Evolutionary conservation across 1,139 yeast species (phyloP), one percentile per base, ranked within the genome.

Genomic region (Blastobotrys indianensis): DNA sequence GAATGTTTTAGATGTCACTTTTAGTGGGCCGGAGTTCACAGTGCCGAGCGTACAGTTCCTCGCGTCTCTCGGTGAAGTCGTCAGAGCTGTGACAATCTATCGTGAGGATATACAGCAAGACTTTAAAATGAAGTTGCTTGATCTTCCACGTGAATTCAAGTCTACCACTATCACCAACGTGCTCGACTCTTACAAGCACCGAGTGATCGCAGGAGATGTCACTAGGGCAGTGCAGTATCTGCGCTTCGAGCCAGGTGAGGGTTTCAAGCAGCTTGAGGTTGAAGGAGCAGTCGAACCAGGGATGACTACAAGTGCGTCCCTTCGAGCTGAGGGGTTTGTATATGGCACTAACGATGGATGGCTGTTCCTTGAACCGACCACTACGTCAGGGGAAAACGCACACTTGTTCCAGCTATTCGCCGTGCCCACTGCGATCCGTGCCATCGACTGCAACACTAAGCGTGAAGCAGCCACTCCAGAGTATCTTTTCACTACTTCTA

Each of bases 191-290:
- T 23, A 37, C 8, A 20, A 23, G 5, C 8, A 30, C 16, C 11
- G 23, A 2, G 44, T 47, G 12, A 36, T 40, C 2, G 28, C 38
- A 6, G 50, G 50, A 8, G 50, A 47, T 34, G 15, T 47, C 41
- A 13, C 44, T 8, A 39, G 47, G 4, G 50, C 47, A 9, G 39
- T 37, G 11, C 32, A 37, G n/a, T n/a, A 20, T 2, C 11, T 30
- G 3, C n/a, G 20, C n/a, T 37, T 37, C 32, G 13, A 37, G 4
- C 39, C 39, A 11, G 15, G 30, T 9, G 28, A 23, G 32, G 15
- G 32, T 16, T 11, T 37, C 17, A 37, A 15, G 17, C 32, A 8
- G 15, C 32, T 37, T 4, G 25, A 20, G 25, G 6, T 20, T 20
- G 25, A 20, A 7, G 25, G 25, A 4, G 4, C 25, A 7, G 25